Evolutionary conservation across 2,329 filamentous ascomycete genomes (phyloP).

Genomic region (Aspergillus sp.): DNA sequence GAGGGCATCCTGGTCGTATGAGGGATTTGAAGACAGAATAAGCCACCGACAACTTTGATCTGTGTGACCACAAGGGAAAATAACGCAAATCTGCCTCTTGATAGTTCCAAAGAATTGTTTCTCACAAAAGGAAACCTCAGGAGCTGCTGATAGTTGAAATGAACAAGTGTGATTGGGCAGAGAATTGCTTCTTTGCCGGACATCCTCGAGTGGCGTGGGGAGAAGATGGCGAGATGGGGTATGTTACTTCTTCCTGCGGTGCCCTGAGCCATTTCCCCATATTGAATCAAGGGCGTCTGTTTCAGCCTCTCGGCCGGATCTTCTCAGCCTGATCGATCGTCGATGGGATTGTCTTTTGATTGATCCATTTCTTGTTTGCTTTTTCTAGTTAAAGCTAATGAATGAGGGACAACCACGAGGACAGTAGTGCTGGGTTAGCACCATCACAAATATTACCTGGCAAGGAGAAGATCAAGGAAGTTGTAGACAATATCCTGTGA

Average conservation of each 20-base stretch:
- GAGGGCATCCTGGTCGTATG: background rate
- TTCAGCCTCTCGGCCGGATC: background rate
- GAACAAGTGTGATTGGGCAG: background rate
- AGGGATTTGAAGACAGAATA: background rate
- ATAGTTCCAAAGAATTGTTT: background rate
- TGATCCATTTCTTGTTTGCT: background rate
- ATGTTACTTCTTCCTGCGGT: background rate
- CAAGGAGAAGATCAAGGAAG: background rate
- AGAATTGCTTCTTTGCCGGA: background rate
- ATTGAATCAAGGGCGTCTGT: background rate
- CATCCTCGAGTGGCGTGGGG: conserved; percentile 7
- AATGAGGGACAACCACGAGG: background rate
- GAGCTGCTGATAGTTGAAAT: background rate
- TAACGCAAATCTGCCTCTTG: background rate
- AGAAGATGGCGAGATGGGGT: background rate
- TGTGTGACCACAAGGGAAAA: background rate
- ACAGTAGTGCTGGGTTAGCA: background rate
- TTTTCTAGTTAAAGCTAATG: background rate
- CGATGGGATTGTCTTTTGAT: background rate
- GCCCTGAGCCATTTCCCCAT: background rate
- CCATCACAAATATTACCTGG: background rate
- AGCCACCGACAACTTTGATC: background rate
- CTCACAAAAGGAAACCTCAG: background rate
- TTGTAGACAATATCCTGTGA: background rate
- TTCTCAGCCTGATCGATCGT: background rate